These are phyloP conservation scores for Anastatica hierochuntica DNA, from an alignment of 345 rosid species.

Conservation along the genomic window DNA sequence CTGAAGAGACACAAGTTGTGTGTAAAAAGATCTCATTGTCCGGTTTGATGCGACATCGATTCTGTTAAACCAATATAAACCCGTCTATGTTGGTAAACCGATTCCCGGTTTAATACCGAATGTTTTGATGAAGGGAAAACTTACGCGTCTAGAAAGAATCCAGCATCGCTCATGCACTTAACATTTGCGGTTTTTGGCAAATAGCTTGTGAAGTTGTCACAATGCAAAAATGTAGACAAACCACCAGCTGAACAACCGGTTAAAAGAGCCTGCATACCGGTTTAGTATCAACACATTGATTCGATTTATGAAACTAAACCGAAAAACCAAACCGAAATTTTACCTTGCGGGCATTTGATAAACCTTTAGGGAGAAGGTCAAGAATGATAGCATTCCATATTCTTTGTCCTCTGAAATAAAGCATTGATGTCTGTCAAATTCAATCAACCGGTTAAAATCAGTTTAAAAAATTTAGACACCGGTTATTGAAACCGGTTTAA, in stretches of 20 bases:
- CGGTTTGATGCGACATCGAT: constrained; percentile 51
- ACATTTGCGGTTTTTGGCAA: constrained; percentile 55
- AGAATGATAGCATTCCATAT: constrained; percentile 81
- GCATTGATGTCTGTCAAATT: constrained; percentile 60
- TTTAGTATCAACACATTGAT: neutral
- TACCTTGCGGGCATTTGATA: constrained; percentile 63
- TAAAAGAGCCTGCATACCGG: constrained; percentile 60
- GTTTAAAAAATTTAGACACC: neutral
- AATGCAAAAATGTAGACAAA: constrained; percentile 64
- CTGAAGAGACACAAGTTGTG: constrained; percentile 53
- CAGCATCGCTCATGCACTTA: constrained; percentile 96
- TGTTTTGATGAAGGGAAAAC: constrained; percentile 13
- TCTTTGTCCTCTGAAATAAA: constrained; percentile 85
- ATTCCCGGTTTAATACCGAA: neutral
- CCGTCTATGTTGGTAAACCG: neutral
- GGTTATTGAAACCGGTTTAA: constrained; percentile 9
- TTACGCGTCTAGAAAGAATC: constrained; percentile 80
- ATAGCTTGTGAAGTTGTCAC: constrained; percentile 52
- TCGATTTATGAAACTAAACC: constrained; percentile 2
- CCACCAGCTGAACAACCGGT: constrained; percentile 99
- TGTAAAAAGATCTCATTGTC: constrained; percentile 56
- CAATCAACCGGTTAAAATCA: neutral
- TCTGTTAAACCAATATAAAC: constrained; percentile 33
- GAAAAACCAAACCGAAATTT: constrained; percentile 1
- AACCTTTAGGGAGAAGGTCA: constrained; percentile 81